Conservation (phyloP, 2,329 filamentous ascomycete genomes). For the Xylaria sp. region DNA sequence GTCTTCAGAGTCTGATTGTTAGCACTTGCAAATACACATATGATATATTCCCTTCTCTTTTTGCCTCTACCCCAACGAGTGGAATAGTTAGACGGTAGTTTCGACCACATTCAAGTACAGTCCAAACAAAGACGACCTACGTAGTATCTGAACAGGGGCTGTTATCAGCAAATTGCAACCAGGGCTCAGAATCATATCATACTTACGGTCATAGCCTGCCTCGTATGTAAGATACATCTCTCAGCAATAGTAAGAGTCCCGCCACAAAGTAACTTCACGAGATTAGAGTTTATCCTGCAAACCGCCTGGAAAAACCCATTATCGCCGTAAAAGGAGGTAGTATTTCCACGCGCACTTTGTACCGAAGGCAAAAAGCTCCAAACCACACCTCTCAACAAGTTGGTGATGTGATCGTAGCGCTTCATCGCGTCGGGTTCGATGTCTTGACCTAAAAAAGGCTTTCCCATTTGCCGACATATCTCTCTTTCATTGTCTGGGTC, state of each 20-base stretch:
- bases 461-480: not conserved
- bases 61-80: not conserved
- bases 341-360: not conserved
- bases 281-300: not conserved
- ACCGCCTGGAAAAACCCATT: not conserved
- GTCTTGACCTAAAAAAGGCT: not conserved
- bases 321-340: not conserved
- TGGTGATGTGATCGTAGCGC: not conserved
- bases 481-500: constrained; percentile 1
- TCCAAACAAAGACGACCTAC: not conserved
- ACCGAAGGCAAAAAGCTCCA: constrained; percentile 2
- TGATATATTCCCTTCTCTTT: not conserved
- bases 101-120: not conserved
- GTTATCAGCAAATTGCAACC: not conserved
- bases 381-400: not conserved
- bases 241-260: constrained; percentile 12
- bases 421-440: constrained; percentile 6
- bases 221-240: constrained; percentile 5
- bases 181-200: not conserved
- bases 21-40: not conserved
- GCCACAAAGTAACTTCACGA: not conserved
- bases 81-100: not conserved
- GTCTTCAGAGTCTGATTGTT: constrained; percentile 3
- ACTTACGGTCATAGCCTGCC: constrained; percentile 1
- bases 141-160: constrained; percentile 9